Percentiles rank a stretch among this genome's conserved stretches.
phyloP scores from a whole-genome alignment of 2,329 filamentous ascomycete species.

The Fusarium nisikadoi region DNA sequence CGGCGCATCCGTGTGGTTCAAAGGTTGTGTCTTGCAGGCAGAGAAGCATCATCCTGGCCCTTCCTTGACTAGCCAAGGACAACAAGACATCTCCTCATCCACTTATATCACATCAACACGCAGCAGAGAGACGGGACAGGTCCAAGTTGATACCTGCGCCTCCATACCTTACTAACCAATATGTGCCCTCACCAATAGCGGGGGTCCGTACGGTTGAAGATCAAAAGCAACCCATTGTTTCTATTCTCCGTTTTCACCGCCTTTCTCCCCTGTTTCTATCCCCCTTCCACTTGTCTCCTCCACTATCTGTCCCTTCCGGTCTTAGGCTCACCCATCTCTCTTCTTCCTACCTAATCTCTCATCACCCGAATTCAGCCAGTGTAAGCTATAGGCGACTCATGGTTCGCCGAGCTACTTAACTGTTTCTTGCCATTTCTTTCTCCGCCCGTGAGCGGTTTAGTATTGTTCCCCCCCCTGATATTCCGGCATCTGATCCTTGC shows the following conservation, averaged over 20 bases:
- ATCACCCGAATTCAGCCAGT: conserved; percentile 21
- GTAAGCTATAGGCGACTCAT: conserved; percentile 26
- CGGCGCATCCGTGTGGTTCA: conserved; percentile 40
- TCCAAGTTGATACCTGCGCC: conserved; percentile 17
- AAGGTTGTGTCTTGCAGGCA: conserved; percentile 41
- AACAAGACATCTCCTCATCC: conserved; percentile 18
- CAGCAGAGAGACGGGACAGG: conserved; percentile 26
- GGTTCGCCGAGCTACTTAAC: conserved; percentile 19
- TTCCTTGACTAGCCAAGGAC: conserved; percentile 4
- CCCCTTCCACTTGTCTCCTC: conserved; percentile 30
- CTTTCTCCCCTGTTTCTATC: conserved; percentile 34
- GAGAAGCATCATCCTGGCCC: conserved; percentile 21
- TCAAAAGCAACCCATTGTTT: conserved; percentile 6
- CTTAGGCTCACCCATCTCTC: conserved; percentile 30
- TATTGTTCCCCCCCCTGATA: conserved; percentile 14
- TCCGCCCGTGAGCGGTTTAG: conserved; percentile 16
- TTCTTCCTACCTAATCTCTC: conserved; percentile 38
- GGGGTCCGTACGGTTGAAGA: conserved; percentile 3
- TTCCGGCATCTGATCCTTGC: conserved; percentile 33
- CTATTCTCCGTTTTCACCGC: conserved; percentile 43
- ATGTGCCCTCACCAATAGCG: conserved; percentile 14
- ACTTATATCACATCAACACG: conserved; percentile 33
- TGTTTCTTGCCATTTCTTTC: neutral
- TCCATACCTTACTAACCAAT: conserved; percentile 14
- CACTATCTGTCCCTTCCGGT: conserved; percentile 32